phyloP scores from a whole-genome alignment of 2,329 filamentous ascomycete genomes.

The Fusarium kyushuense region DNA sequence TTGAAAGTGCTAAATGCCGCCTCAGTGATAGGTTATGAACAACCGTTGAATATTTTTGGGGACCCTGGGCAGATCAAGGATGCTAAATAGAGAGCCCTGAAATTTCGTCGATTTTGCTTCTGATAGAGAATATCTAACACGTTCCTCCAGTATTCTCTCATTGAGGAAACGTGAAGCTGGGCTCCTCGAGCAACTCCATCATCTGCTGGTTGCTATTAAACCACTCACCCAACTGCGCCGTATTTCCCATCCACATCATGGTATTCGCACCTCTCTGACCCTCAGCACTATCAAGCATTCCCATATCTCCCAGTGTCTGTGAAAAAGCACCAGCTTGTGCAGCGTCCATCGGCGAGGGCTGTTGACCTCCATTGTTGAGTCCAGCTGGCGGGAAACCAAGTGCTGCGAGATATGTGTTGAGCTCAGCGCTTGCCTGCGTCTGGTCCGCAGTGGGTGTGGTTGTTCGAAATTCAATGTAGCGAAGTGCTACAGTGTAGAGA shows the following conservation, averaged over 20 bases:
- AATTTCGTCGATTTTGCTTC: not conserved
- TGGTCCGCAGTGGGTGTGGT: conserved; percentile 46
- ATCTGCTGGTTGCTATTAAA: conserved; percentile 56
- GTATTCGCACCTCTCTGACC: conserved; percentile 40
- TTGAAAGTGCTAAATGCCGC: not conserved
- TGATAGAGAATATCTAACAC: not conserved
- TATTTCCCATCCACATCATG: conserved; percentile 55
- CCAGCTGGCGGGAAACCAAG: conserved; percentile 57
- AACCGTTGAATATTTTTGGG: not conserved
- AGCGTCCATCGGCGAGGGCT: conserved; percentile 31
- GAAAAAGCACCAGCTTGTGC: conserved; percentile 22
- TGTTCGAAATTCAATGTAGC: conserved; percentile 68
- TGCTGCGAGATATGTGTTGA: conserved; percentile 57
- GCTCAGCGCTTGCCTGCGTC: conserved; percentile 51
- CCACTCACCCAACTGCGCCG: conserved; percentile 55
- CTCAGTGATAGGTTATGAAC: not conserved
- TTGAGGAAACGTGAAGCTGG: conserved; percentile 45
- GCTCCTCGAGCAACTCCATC: conserved; percentile 53
- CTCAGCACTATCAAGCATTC: conserved; percentile 21
- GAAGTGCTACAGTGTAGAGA: conserved; percentile 67
- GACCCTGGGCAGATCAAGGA: not conserved
- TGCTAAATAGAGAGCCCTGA: not conserved
- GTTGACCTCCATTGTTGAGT: conserved; percentile 20
- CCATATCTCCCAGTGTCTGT: conserved; percentile 28
- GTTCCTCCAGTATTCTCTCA: not conserved